phyloP scores from a whole-genome alignment of 768 basidiomycete genomes.

The Pleurotus citrinopileatus region DNA sequence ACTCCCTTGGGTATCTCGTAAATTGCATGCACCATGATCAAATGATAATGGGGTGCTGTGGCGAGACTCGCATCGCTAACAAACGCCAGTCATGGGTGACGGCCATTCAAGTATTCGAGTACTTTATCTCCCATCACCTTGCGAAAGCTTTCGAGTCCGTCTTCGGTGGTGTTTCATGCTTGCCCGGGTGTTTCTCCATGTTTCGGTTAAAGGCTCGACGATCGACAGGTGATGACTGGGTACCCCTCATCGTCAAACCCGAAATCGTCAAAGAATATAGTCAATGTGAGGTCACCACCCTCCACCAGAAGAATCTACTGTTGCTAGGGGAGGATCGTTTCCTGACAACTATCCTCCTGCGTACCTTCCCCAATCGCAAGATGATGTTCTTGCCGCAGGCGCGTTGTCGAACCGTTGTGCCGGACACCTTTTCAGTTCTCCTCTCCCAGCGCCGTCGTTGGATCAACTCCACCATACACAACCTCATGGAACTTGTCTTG shows the following conservation, averaged over 20 bases:
- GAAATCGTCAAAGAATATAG: conserved; percentile 98
- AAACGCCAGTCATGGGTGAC: conserved; percentile 99
- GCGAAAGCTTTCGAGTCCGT: conserved; percentile 99
- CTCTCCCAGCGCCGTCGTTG: conserved; percentile 97
- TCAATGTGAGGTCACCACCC: conserved; percentile 87
- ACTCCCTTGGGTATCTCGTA: conserved; percentile 86
- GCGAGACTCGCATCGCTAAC: conserved; percentile 98
- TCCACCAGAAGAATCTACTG: conserved; percentile 97
- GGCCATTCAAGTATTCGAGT: conserved; percentile 96
- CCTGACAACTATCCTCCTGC: conserved; percentile 91
- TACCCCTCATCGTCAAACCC: conserved; percentile 94
- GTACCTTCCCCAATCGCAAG: conserved; percentile 97
- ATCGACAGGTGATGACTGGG: conserved; percentile 89
- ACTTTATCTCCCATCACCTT: conserved; percentile 98
- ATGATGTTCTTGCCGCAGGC: conserved; percentile 99
- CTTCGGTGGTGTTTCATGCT: conserved; percentile 98
- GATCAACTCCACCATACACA: conserved; percentile 99
- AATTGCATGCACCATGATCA: conserved; percentile 99
- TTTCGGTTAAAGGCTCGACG: conserved; percentile 95
- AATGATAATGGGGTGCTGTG: conserved; percentile 99
- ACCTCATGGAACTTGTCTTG: conserved; percentile 97
- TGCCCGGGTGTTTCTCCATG: conserved; percentile 99
- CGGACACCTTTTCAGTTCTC: conserved; percentile 90
- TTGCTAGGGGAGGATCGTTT: conserved; percentile 99
- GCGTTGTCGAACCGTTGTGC: conserved; percentile 90